These are phyloP conservation scores for Rhazya stricta DNA, from an alignment of 257 asterid genomes.

Conservation along the genomic window DNA sequence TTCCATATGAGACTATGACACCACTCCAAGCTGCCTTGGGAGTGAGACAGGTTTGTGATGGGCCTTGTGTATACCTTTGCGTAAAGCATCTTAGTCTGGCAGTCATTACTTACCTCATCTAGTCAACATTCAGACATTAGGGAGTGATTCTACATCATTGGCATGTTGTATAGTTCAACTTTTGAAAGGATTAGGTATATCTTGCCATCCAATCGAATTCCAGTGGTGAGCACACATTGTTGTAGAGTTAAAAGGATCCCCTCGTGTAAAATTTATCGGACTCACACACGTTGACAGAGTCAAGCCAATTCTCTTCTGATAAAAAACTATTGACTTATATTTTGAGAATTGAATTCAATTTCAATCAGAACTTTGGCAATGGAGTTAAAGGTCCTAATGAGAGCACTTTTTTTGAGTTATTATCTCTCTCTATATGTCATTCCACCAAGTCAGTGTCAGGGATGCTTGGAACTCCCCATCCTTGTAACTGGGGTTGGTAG, in stretches of 20 bases:
- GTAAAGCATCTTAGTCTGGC: background rate
- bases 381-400: background rate
- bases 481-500: background rate
- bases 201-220: background rate
- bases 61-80: background rate
- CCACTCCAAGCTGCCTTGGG: slow-evolving; percentile 87
- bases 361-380: background rate
- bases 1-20: slow-evolving; percentile 79
- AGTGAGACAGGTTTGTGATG: slow-evolving; percentile 69
- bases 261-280: background rate
- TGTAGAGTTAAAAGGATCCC: background rate
- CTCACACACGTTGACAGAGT: background rate
- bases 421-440: background rate
- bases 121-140: background rate
- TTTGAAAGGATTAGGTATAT: background rate
- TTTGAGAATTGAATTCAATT: background rate
- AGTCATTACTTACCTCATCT: background rate
- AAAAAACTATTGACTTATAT: background rate
- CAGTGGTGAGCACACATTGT: background rate
- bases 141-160: background rate
- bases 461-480: background rate
- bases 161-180: background rate
- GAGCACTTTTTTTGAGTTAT: background rate
- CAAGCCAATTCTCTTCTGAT: background rate
- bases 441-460: background rate